Percentiles rank a stretch among this genome's conserved stretches.
phyloP scores from a whole-genome alignment of 2,329 filamentous ascomycete genomes.

The Helminthosporium solani region DNA sequence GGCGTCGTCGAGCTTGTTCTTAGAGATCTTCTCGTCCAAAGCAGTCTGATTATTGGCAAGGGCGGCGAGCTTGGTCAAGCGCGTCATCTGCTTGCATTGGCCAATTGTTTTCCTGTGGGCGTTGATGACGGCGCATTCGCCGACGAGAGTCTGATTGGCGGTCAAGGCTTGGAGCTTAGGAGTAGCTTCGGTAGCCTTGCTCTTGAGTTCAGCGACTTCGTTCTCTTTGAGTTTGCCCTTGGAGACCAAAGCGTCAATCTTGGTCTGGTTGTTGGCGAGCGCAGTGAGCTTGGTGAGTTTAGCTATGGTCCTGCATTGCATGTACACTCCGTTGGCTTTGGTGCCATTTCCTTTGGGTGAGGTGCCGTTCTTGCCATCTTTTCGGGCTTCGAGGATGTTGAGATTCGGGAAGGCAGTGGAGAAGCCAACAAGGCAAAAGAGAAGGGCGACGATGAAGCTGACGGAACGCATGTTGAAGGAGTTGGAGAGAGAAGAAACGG shows the following conservation, averaged over 20 bases:
- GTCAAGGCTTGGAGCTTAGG: too few species aligned
- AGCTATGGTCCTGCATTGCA: conserved; percentile 16
- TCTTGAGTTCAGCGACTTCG: conserved; percentile 26
- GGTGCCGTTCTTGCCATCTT: conserved; percentile 14
- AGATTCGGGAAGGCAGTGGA: conserved; percentile 21
- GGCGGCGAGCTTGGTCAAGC: conserved; percentile 22
- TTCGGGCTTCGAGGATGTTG: conserved; percentile 21
- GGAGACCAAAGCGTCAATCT: conserved; percentile 26
- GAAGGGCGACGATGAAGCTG: conserved; percentile 16
- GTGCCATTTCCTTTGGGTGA: conserved; percentile 10
- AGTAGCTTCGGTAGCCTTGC: conserved; percentile 27
- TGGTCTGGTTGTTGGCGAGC: conserved; percentile 31
- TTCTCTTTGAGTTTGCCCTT: conserved; percentile 23
- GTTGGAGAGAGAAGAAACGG: conserved; percentile 4
- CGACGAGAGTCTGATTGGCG: too few species aligned
- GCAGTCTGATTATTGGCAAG: conserved; percentile 33
- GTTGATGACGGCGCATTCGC: too few species aligned
- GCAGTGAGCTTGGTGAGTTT: conserved; percentile 23
- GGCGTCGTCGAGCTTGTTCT: conserved; percentile 22
- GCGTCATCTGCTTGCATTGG: conserved; percentile 26
- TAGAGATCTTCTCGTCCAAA: conserved; percentile 24
- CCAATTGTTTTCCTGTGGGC: too few species aligned
- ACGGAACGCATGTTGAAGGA: conserved; percentile 19
- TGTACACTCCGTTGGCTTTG: conserved; percentile 15
- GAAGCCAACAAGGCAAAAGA: conserved; percentile 22